These are phyloP conservation scores for Fusarium sacchari DNA, from an alignment of 2,329 filamentous ascomycete species.

Conservation along the genomic window DNA sequence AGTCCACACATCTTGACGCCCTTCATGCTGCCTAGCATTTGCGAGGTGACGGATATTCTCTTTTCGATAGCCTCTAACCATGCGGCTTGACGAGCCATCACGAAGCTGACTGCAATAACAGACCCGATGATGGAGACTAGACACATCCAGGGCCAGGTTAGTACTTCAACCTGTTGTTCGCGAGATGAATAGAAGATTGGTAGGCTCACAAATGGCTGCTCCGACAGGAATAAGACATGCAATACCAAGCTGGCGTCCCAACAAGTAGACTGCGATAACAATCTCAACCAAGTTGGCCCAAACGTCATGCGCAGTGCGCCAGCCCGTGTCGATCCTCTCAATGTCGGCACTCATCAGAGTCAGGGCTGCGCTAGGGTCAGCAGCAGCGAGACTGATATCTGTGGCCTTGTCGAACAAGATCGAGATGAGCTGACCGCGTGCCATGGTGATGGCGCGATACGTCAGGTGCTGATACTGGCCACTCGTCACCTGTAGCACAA, in stretches of 20 bases:
- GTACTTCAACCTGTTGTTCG: no score
- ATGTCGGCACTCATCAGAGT: conserved; percentile 59
- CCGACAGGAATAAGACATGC: conserved; percentile 27
- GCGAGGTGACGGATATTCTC: conserved; percentile 42
- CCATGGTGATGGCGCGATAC: conserved; percentile 45
- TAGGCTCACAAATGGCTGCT: conserved; percentile 21
- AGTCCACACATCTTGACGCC: conserved; percentile 49
- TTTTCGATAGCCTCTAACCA: conserved; percentile 46
- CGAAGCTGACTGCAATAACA: conserved; percentile 39
- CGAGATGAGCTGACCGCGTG: conserved; percentile 44
- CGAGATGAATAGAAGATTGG: no score
- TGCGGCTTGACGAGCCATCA: conserved; percentile 39
- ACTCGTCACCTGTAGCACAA: background rate
- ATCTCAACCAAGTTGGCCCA: conserved; percentile 56
- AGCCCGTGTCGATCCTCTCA: conserved; percentile 51
- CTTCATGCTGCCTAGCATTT: conserved; percentile 46
- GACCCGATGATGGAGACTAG: conserved; percentile 39
- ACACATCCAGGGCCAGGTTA: background rate
- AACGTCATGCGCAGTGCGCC: conserved; percentile 52
- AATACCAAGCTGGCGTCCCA: conserved; percentile 51
- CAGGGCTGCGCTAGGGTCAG: conserved; percentile 51
- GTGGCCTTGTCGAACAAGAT: conserved; percentile 44
- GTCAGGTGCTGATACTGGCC: conserved; percentile 35
- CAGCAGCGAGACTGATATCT: conserved; percentile 41
- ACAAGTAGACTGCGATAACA: conserved; percentile 55